These are phyloP conservation scores for Metarhizium album DNA, from an alignment of 2,329 filamentous ascomycete species.

Conservation along the genomic window DNA sequence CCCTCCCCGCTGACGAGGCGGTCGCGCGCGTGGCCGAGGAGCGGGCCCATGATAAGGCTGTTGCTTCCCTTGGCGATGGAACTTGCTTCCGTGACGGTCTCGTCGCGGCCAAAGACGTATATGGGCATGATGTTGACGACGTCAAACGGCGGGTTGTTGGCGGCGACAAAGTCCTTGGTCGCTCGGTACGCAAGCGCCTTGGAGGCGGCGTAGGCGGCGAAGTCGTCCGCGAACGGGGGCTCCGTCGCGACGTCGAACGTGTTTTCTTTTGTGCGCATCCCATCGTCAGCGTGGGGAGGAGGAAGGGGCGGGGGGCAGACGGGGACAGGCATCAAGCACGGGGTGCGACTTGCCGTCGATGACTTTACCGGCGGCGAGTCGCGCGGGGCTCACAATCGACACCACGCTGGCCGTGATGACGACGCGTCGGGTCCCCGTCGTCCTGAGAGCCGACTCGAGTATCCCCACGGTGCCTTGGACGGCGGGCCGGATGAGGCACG, in stretches of 20 bases:
- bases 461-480: slow-evolving; percentile 26
- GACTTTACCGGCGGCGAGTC: not conserved
- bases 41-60: slow-evolving; percentile 20
- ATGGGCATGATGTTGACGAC: slow-evolving; percentile 25
- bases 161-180: slow-evolving; percentile 21
- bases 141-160: slow-evolving; percentile 23
- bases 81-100: slow-evolving; percentile 16
- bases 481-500: slow-evolving; percentile 18
- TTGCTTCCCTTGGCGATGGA: slow-evolving; percentile 23
- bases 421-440: slow-evolving; percentile 24
- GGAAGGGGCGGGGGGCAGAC: not conserved
- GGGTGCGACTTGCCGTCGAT: slow-evolving; percentile 1
- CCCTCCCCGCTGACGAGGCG: slow-evolving; percentile 16
- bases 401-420: slow-evolving; percentile 31
- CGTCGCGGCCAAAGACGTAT: slow-evolving; percentile 26
- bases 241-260: not conserved
- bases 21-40: slow-evolving; percentile 19
- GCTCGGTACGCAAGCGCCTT: slow-evolving; percentile 23
- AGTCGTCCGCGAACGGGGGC: slow-evolving; percentile 18
- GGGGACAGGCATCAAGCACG: too few relatives aligned
- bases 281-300: not conserved
- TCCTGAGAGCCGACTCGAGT: slow-evolving; percentile 24
- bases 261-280: not conserved
- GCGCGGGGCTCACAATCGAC: slow-evolving; percentile 9
- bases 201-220: slow-evolving; percentile 25